Conservation (phyloP, 345 rosid species). For the Euphorbia pulcherrima region DNA sequence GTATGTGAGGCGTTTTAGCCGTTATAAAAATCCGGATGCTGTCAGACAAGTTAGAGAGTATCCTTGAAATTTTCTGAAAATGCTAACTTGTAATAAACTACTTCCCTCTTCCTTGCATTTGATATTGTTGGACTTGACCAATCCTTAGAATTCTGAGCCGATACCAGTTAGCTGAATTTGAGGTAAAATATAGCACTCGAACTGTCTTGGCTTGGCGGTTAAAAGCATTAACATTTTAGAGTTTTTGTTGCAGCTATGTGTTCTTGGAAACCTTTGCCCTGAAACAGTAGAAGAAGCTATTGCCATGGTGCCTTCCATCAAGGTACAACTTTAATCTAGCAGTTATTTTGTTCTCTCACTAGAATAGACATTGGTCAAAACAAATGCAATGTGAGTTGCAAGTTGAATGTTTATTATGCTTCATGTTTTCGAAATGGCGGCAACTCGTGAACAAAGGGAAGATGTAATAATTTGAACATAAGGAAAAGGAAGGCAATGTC, state of each 20-base stretch:
- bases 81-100: background rate
- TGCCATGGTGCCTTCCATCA: constrained; percentile 95
- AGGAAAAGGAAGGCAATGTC: background rate
- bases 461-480: too few species aligned
- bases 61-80: constrained; percentile 47
- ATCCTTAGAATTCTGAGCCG: constrained; percentile 70
- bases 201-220: background rate
- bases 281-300: constrained; percentile 98
- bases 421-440: too few species aligned
- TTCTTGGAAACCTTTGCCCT: constrained; percentile 96
- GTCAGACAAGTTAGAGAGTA: constrained; percentile 99
- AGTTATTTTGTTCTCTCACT: background rate
- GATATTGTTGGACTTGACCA: constrained; percentile 44
- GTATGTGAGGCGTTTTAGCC: constrained; percentile 96
- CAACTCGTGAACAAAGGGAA: too few species aligned
- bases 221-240: constrained; percentile 1
- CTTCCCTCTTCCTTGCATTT: background rate
- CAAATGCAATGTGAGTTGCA: background rate
- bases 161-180: constrained; percentile 84
- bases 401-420: too few species aligned
- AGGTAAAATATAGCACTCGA: constrained; percentile 43
- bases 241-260: constrained; percentile 67
- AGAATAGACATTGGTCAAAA: background rate
- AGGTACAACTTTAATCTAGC: constrained; percentile 39
- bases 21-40: constrained; percentile 97